A percentile compares a stretch with the other conserved stretches of the same genome.
These are phyloP conservation scores for Marasmius oreades DNA, from an alignment of 1,284 basidiomycete genomes.

Conservation along the genomic window DNA sequence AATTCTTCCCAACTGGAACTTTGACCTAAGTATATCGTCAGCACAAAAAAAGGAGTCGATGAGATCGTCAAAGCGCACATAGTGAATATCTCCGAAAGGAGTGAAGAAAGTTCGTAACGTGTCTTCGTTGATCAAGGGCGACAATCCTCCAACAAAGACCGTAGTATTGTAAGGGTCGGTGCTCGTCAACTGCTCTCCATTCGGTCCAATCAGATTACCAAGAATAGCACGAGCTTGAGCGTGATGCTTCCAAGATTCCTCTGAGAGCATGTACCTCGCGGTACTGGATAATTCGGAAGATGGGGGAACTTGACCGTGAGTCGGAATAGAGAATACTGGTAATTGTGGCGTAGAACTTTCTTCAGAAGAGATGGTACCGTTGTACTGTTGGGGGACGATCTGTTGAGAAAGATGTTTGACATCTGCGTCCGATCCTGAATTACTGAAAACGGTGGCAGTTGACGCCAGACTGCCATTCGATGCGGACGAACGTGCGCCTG, in stretches of 20 bases:
- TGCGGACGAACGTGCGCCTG: not conserved
- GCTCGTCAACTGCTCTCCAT: conserved; percentile 79
- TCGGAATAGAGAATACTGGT: not conserved
- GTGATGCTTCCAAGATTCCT: conserved; percentile 81
- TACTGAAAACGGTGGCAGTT: conserved; percentile 5
- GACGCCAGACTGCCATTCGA: conserved; percentile 11
- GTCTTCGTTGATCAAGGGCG: conserved; percentile 83
- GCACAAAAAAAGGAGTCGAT: not conserved
- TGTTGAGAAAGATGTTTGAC: conserved; percentile 4
- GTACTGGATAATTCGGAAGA: conserved; percentile 18
- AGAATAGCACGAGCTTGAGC: conserved; percentile 75
- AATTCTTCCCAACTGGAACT: conserved; percentile 92
- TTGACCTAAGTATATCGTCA: conserved; percentile 62
- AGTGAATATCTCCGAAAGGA: conserved; percentile 90
- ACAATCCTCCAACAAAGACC: conserved; percentile 87
- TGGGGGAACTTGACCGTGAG: not conserved
- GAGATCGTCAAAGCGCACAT: conserved; percentile 47
- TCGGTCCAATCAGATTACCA: conserved; percentile 76
- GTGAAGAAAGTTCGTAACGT: conserved; percentile 85
- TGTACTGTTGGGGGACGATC: not conserved
- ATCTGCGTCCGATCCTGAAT: not conserved
- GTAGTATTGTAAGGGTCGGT: conserved; percentile 91
- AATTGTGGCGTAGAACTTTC: not conserved
- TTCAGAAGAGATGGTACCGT: not conserved
- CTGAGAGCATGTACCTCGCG: conserved; percentile 54